These are phyloP conservation scores for Colletotrichum australisinense DNA, from an alignment of 2,329 filamentous ascomycete species.

Conservation along the genomic window DNA sequence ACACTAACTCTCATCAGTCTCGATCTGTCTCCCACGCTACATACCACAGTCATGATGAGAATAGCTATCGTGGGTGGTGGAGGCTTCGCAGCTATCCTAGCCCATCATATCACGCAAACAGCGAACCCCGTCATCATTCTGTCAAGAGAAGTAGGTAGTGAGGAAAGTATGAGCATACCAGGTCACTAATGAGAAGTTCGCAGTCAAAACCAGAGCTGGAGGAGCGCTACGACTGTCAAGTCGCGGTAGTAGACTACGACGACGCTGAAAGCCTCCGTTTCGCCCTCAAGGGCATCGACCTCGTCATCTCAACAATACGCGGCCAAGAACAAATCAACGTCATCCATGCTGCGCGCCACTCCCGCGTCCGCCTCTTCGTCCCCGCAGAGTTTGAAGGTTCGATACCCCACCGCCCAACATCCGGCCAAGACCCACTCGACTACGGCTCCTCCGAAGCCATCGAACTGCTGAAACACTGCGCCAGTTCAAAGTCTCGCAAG, in stretches of 20 bases:
- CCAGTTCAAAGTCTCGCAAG: slow-evolving; percentile 53
- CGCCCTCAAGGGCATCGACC: slow-evolving; percentile 77
- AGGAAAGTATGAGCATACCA: not conserved
- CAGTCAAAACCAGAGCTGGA: slow-evolving; percentile 67
- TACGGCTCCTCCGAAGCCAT: slow-evolving; percentile 69
- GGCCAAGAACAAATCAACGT: slow-evolving; percentile 75
- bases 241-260: slow-evolving; percentile 76
- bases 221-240: slow-evolving; percentile 68
- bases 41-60: slow-evolving; percentile 54
- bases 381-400: slow-evolving; percentile 81
- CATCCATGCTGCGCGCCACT: slow-evolving; percentile 76
- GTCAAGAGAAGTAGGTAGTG: slow-evolving; percentile 68
- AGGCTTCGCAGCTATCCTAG: slow-evolving; percentile 57
- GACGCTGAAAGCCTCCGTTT: slow-evolving; percentile 69
- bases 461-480: slow-evolving; percentile 65
- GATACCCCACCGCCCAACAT: slow-evolving; percentile 61
- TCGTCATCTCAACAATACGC: slow-evolving; percentile 80
- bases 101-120: slow-evolving; percentile 69
- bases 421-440: slow-evolving; percentile 67
- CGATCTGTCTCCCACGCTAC: not conserved
- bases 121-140: slow-evolving; percentile 78
- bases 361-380: slow-evolving; percentile 75
- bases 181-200: not conserved
- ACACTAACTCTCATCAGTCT: not conserved
- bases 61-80: slow-evolving; percentile 61